Evolutionary conservation across 371 early-diverging fungal species (phyloP).

Genomic region (Mortierella sp.): DNA sequence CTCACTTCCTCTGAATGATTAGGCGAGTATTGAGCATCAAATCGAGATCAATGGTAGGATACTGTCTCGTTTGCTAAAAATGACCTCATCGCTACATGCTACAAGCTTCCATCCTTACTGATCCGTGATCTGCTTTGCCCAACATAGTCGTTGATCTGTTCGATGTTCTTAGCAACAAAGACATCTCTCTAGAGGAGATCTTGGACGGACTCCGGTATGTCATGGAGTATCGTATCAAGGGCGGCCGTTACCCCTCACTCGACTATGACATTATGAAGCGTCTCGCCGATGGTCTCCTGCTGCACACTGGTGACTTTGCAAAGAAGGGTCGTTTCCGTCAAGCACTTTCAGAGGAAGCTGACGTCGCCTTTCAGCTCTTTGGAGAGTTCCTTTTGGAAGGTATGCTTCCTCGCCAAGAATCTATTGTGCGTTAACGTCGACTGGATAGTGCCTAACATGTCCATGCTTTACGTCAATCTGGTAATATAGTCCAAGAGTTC

Average conservation of each 20-base stretch:
- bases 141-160: conserved; percentile 69
- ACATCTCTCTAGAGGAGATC: conserved; percentile 86
- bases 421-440: too few relatives aligned
- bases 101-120: background rate
- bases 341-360: conserved; percentile 79
- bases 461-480: background rate
- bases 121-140: too few relatives aligned
- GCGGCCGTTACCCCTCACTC: conserved; percentile 83
- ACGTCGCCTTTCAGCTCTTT: conserved; percentile 89
- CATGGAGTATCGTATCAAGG: conserved; percentile 91
- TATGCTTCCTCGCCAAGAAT: background rate
- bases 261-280: conserved; percentile 86
- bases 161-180: conserved; percentile 73
- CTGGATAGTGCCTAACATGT: background rate
- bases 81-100: background rate
- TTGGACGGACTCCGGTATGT: conserved; percentile 92
- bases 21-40: conserved; percentile 55
- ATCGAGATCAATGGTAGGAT: conserved; percentile 51
- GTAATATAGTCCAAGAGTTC: conserved; percentile 67
- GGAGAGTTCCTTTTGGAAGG: conserved; percentile 95
- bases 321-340: conserved; percentile 71
- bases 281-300: conserved; percentile 84
- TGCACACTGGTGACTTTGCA: conserved; percentile 76
- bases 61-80: too few relatives aligned
- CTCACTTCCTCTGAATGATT: background rate